These are phyloP conservation scores for Cytospora schulzeri DNA, from an alignment of 2,329 filamentous ascomycete genomes.

Conservation along the genomic window DNA sequence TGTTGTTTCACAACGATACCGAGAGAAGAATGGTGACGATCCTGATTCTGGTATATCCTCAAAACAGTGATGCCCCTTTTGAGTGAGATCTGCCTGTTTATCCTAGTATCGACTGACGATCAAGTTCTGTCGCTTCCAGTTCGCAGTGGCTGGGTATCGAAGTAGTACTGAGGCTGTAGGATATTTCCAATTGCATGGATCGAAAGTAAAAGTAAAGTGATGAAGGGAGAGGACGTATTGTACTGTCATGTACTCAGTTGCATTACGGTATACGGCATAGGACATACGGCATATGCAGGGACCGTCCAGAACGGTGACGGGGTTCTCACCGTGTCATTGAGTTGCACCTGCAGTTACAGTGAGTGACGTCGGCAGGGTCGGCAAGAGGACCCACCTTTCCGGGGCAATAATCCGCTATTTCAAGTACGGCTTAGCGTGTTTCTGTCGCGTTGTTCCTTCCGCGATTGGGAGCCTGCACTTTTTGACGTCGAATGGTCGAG, in stretches of 20 bases:
- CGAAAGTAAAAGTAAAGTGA: neutral
- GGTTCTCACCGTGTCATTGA: neutral
- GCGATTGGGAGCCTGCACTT: constrained; percentile 8
- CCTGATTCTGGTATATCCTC: no score
- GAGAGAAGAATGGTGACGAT: no score
- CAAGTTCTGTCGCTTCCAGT: neutral
- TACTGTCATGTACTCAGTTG: no score
- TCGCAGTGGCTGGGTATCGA: neutral
- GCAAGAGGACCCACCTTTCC: neutral
- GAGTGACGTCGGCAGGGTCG: neutral
- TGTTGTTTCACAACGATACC: no score
- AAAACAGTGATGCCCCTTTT: no score
- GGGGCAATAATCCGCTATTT: constrained; percentile 1
- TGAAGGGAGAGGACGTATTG: neutral
- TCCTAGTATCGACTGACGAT: no score
- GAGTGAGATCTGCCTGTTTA: no score
- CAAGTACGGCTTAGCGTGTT: constrained; percentile 4
- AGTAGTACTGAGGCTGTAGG: neutral
- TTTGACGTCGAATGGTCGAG: constrained; percentile 16
- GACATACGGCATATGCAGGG: neutral
- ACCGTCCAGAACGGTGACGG: no score
- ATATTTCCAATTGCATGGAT: neutral
- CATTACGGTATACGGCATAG: neutral
- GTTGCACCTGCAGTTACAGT: neutral
- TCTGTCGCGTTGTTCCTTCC: constrained; percentile 11